Conservation (phyloP, 2,329 filamentous ascomycete species). For the Taxawa tesnikishii region DNA sequence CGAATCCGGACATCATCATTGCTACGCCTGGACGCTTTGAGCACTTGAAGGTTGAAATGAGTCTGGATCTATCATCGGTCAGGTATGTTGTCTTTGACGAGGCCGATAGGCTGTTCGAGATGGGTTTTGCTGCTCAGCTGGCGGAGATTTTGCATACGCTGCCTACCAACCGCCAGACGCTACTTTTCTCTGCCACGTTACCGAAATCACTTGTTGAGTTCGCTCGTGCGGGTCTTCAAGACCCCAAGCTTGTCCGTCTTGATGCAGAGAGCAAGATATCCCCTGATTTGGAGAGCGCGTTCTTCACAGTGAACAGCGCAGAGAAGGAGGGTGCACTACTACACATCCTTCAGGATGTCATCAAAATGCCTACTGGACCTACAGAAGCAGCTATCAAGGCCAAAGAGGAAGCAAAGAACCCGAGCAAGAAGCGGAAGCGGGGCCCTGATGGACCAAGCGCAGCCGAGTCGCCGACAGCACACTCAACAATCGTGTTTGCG, state of each 20-base stretch:
- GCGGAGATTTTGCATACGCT: constrained; percentile 86
- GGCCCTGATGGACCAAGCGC: constrained; percentile 35
- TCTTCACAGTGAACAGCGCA: constrained; percentile 82
- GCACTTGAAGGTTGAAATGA: constrained; percentile 96
- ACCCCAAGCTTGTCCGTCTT: constrained; percentile 77
- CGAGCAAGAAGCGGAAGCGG: constrained; percentile 62
- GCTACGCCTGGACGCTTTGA: constrained; percentile 81
- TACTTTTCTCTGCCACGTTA: constrained; percentile 90
- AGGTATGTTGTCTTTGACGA: constrained; percentile 96
- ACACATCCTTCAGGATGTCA: constrained; percentile 80
- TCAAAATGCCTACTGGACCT: constrained; percentile 69
- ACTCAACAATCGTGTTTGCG: constrained; percentile 90
- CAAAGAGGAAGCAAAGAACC: constrained; percentile 32
- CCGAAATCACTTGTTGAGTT: constrained; percentile 94
- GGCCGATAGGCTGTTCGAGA: constrained; percentile 92
- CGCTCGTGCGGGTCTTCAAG: constrained; percentile 81
- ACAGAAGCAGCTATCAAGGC: constrained; percentile 38
- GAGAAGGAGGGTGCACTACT: constrained; percentile 91
- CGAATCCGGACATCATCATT: constrained; percentile 94
- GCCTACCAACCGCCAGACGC: constrained; percentile 71
- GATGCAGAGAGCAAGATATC: constrained; percentile 95
- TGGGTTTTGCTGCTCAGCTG: constrained; percentile 92
- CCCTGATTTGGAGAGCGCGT: constrained; percentile 87
- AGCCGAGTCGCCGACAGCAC: constrained; percentile 64
- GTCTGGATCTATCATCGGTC: constrained; percentile 77